These are phyloP conservation scores for Rhodamnia argentea DNA, from an alignment of 345 rosid species.

Conservation along the genomic window DNA sequence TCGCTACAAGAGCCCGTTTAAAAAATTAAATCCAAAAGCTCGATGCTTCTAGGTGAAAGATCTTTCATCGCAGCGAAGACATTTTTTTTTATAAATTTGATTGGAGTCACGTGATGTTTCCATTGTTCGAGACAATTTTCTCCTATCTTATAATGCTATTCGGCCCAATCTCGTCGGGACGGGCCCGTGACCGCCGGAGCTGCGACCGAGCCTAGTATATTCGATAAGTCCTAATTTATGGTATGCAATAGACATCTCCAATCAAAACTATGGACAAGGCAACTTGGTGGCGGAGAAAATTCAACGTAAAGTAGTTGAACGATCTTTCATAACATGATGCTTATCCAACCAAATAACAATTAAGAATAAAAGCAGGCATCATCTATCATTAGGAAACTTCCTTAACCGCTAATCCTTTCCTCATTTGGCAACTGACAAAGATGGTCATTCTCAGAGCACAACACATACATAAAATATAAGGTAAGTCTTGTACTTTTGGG, in stretches of 20 bases:
- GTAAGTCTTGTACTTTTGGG: neutral
- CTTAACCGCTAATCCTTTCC: neutral
- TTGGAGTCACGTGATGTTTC: neutral
- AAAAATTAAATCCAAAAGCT: too few relatives aligned
- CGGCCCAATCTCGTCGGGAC: accelerated
- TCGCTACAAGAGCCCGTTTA: too few relatives aligned
- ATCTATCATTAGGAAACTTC: neutral
- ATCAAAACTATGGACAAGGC: neutral
- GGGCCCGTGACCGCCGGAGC: accelerated
- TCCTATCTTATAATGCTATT: neutral
- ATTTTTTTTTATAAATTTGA: neutral
- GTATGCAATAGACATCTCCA: neutral
- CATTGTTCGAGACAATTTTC: neutral
- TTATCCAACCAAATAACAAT: neutral
- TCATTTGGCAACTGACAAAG: neutral
- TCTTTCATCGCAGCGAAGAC: too few relatives aligned
- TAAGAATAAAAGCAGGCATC: neutral
- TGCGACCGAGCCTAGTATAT: neutral
- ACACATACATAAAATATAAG: neutral
- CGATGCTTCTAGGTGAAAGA: too few relatives aligned
- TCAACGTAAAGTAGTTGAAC: neutral
- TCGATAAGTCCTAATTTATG: neutral
- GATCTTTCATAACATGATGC: neutral
- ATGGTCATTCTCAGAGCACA: neutral
- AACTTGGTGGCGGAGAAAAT: neutral